Percentiles rank a stretch among this genome's conserved stretches.
Evolutionary conservation across 2,329 filamentous ascomycete species (phyloP).

Genomic region (Neopestalotiopsis clavispora): DNA sequence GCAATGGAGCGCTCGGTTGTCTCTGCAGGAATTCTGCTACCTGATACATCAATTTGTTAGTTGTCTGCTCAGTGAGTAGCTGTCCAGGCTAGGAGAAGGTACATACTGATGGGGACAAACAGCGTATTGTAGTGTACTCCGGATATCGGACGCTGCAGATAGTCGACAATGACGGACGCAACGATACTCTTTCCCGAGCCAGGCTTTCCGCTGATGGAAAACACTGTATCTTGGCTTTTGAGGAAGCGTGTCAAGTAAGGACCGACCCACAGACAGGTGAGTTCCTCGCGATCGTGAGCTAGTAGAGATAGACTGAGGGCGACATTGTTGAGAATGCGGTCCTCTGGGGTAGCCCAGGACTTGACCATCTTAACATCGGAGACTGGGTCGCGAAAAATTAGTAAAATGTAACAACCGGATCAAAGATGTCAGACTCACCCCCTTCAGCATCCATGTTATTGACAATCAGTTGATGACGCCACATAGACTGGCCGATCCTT

Average conservation of each 20-base stretch:
- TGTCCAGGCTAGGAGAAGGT: constrained; percentile 22
- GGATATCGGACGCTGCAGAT: constrained; percentile 41
- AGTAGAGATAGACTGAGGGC: constrained; percentile 21
- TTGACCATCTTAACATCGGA: constrained; percentile 35
- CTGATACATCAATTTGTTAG: constrained; percentile 20
- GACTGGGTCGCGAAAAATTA: constrained; percentile 23
- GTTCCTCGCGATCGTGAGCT: constrained; percentile 28
- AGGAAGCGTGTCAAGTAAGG: constrained; percentile 27
- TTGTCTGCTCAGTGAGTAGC: background rate
- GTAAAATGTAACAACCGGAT: background rate
- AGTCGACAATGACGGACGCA: constrained; percentile 43
- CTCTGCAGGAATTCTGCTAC: constrained; percentile 36
- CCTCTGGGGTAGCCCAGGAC: constrained; percentile 34
- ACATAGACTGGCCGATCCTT: constrained; percentile 27
- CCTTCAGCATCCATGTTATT: constrained; percentile 36
- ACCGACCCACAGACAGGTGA: constrained; percentile 29
- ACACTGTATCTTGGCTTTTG: constrained; percentile 20
- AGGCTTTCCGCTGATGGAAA: constrained; percentile 32
- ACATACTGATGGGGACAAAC: constrained; percentile 39
- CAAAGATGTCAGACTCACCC: constrained; percentile 25
- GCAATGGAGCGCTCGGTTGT: constrained; percentile 36
- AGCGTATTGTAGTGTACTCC: constrained; percentile 39
- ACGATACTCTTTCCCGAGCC: constrained; percentile 44
- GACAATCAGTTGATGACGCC: constrained; percentile 37
- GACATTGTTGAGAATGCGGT: constrained; percentile 22